phyloP scores from a whole-genome alignment of 306 rosid genomes.

The Trifolium dubium region DNA sequence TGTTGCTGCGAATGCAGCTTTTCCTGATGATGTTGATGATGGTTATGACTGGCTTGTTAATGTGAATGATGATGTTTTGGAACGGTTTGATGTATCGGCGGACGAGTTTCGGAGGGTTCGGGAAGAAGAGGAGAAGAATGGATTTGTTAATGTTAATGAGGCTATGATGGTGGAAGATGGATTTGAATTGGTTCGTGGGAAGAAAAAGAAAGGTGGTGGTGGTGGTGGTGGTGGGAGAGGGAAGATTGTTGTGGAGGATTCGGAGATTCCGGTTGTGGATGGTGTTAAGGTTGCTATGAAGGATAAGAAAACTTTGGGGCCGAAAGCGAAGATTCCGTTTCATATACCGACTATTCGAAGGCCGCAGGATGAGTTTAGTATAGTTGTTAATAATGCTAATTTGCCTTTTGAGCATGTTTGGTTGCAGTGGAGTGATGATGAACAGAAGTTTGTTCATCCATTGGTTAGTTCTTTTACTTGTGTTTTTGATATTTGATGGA shows the following conservation, averaged over 20 bases:
- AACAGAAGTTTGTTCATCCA: constrained; percentile 71
- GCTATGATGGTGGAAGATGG: constrained; percentile 53
- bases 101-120: constrained; percentile 67
- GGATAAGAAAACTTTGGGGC: constrained; percentile 56
- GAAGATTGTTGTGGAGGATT: constrained; percentile 15
- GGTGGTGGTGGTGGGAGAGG: constrained; percentile 24
- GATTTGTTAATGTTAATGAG: constrained; percentile 33
- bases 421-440: constrained; percentile 83
- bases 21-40: constrained; percentile 72
- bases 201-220: constrained; percentile 53
- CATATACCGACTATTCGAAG: constrained; percentile 78
- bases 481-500: background rate
- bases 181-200: constrained; percentile 71
- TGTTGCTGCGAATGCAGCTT: constrained; percentile 46
- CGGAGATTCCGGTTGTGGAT: constrained; percentile 1
- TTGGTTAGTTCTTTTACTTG: constrained; percentile 57
- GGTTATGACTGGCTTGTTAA: constrained; percentile 78
- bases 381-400: constrained; percentile 71
- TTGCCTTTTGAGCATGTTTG: constrained; percentile 89
- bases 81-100: constrained; percentile 56
- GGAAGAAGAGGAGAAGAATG: constrained; percentile 56
- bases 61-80: constrained; percentile 72
- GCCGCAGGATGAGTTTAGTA: constrained; percentile 80
- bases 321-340: constrained; percentile 80
- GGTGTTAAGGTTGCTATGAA: constrained; percentile 62